These are phyloP conservation scores for Houttuynia cordata DNA, from an alignment of 164 flowering plant genomes.

Conservation along the genomic window DNA sequence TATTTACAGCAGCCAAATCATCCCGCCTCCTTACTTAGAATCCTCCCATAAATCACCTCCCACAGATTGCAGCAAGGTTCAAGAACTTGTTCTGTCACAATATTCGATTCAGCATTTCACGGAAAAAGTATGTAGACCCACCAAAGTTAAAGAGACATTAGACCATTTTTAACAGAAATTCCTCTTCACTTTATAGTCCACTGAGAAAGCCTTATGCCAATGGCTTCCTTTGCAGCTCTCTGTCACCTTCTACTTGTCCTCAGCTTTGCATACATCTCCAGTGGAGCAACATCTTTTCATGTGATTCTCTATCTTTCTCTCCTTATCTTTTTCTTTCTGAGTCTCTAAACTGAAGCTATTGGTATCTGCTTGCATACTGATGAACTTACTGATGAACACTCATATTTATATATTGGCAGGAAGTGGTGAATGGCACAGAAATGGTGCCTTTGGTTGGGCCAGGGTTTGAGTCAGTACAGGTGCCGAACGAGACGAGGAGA, in stretches of 20 bases:
- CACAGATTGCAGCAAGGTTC: not conserved
- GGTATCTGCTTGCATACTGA: not conserved
- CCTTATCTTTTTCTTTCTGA: not conserved
- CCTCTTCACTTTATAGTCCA: not conserved
- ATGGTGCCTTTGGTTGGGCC: conserved; percentile 53
- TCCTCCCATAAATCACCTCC: no score
- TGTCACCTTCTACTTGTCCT: conserved; percentile 6
- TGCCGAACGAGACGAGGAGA: conserved; percentile 60
- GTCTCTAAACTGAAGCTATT: not conserved
- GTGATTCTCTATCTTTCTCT: conserved; percentile 2
- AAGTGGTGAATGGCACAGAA: conserved; percentile 5
- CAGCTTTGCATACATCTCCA: conserved; percentile 5
- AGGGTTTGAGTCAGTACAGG: conserved; percentile 19
- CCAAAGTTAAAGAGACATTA: not conserved
- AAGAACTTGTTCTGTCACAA: not conserved
- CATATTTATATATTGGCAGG: conserved; percentile 1
- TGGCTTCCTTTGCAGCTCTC: conserved; percentile 6
- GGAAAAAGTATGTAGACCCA: not conserved
- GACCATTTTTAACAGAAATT: not conserved
- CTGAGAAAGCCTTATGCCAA: not conserved
- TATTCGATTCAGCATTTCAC: not conserved
- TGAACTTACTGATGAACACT: not conserved
- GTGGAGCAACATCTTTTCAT: conserved; percentile 2
- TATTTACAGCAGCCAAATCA: no score
- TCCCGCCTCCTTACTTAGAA: no score